phyloP scores from a whole-genome alignment of 176 grass and related monocot genomes.

The Eragrostis curvula region DNA sequence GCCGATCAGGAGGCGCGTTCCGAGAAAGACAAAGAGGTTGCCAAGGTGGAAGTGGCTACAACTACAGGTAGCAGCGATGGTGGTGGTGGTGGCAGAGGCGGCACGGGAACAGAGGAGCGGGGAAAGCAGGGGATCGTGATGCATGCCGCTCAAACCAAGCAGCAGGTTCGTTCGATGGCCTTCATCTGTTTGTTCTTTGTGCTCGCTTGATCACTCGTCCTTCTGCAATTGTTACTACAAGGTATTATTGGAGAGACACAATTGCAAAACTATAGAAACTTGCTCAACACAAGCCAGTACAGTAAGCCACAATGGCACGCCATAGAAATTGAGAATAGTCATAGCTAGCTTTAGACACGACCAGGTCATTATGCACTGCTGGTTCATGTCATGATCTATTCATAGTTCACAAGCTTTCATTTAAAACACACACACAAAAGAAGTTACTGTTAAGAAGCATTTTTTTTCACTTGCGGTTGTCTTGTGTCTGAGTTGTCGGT shows the following conservation, averaged over 20 bases:
- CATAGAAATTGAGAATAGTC: background rate
- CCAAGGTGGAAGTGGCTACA: background rate
- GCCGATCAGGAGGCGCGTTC: background rate
- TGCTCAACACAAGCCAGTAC: constrained; percentile 10
- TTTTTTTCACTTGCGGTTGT: too few species aligned
- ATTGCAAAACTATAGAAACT: background rate
- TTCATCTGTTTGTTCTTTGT: background rate
- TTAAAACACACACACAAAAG: too few species aligned
- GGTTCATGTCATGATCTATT: too few species aligned
- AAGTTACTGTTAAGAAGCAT: too few species aligned
- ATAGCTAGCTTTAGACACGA: background rate
- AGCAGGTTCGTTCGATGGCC: background rate
- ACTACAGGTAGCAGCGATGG: background rate
- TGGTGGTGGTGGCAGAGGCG: background rate
- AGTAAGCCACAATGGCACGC: background rate
- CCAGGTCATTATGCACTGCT: background rate
- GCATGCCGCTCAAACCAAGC: background rate
- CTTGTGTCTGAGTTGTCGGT: too few species aligned
- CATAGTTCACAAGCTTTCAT: too few species aligned
- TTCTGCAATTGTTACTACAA: too few species aligned
- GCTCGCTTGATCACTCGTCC: too few species aligned
- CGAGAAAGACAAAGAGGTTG: background rate
- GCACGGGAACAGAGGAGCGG: background rate
- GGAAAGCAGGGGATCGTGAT: constrained; percentile 30
- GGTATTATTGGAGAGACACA: too few species aligned